These are phyloP conservation scores for Plasmodium yoelii DNA, from an alignment of 169 alveolate species.

Conservation along the genomic window DNA sequence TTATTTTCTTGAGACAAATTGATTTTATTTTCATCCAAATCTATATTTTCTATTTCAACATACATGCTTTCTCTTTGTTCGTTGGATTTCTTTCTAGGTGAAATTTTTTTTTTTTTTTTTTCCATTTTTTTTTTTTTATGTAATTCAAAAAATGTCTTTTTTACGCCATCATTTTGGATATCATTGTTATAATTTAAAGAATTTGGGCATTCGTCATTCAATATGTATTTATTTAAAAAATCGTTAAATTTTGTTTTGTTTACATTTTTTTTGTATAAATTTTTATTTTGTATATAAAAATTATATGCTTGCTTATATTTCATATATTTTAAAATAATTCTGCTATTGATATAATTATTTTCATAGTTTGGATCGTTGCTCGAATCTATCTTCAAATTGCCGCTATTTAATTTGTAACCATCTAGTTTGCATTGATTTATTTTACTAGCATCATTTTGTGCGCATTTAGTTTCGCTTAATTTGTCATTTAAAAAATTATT, in stretches of 20 bases:
- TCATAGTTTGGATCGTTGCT: neutral
- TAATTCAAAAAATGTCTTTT: neutral
- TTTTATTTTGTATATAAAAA: conserved; percentile 38
- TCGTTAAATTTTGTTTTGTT: conserved; percentile 21
- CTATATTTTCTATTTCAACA: too few species aligned
- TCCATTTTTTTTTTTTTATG: conserved; percentile 2
- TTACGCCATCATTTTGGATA: neutral
- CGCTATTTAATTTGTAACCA: neutral
- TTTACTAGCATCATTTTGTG: neutral
- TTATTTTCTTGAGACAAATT: too few species aligned
- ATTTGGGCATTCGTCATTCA: conserved; percentile 6
- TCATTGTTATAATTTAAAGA: neutral
- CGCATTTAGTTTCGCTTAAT: too few species aligned
- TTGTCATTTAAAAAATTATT: conserved; percentile 1
- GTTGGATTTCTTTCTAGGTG: neutral
- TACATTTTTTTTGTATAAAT: conserved; percentile 17
- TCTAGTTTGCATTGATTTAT: neutral
- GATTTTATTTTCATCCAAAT: too few species aligned
- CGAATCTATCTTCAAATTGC: neutral
- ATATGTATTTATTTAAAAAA: conserved; percentile 18
- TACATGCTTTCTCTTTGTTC: neutral
- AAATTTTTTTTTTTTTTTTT: neutral
- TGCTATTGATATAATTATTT: conserved; percentile 27
- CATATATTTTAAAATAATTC: conserved; percentile 36
- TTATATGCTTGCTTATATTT: conserved; percentile 58